Percentiles rank a stretch among this genome's conserved stretches.
phyloP scores from a whole-genome alignment of 164 flowering plant genomes.

The Magnolia changhungtana region DNA sequence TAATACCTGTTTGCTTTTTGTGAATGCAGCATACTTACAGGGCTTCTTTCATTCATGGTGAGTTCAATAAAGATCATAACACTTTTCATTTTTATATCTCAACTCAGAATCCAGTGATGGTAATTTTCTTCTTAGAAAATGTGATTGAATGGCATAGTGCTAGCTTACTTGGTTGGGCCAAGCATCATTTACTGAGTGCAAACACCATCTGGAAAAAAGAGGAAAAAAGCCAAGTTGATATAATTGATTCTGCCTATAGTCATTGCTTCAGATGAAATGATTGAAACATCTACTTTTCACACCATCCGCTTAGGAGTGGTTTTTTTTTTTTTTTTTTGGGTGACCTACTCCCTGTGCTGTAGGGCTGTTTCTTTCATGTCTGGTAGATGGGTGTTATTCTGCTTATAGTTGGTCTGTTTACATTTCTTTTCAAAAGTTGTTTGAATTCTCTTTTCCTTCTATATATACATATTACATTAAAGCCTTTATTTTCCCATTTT shows the following conservation, averaged over 20 bases:
- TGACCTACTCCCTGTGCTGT: too few species aligned
- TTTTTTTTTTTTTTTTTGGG: too few species aligned
- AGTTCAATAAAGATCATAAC: conserved; percentile 22
- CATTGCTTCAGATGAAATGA: too few species aligned
- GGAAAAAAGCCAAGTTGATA: not conserved
- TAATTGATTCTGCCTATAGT: not conserved
- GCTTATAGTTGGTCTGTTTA: not conserved
- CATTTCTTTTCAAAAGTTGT: not conserved
- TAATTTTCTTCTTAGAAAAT: not conserved
- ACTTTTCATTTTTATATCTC: not conserved
- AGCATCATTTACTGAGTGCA: not conserved
- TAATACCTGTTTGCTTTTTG: conserved; percentile 22
- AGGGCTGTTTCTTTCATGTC: not conserved
- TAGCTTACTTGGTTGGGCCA: not conserved
- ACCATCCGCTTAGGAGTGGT: too few species aligned
- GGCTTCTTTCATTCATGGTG: conserved; percentile 98
- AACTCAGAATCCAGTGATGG: not conserved
- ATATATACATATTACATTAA: not conserved
- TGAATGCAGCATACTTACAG: conserved; percentile 87
- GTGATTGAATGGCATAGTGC: not conserved
- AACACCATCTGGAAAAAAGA: not conserved
- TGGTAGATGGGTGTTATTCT: not conserved
- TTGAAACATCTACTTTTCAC: too few species aligned
- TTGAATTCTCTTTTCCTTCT: not conserved
- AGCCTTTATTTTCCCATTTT: not conserved